Base-by-base conservation (phyloP, 2,329 filamentous ascomycete species). In the Leptographium flavum region DNA sequence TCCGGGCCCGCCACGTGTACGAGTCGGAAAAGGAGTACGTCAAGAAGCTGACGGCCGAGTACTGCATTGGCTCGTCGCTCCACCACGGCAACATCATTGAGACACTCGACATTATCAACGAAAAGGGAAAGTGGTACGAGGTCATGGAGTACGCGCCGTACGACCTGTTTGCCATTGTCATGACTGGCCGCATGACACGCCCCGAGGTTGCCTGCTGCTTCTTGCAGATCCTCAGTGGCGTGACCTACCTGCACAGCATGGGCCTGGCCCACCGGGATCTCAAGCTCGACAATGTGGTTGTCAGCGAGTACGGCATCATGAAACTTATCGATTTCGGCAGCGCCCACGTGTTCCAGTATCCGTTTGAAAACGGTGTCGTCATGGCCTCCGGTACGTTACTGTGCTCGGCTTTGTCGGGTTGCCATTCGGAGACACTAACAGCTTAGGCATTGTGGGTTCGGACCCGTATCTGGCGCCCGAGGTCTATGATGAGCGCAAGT, bases 271-370 rank as follows among this genome's bases (percentile, higher is more conserved):
- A 98, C 64, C 79, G 92, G 38, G 92, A 98, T 68, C 59, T 98
- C 56, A 98, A 98, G 65, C 66, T 98, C 55, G 92, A 98, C 66
- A 98, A 98, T 55, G 92, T 98, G 19, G 92, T 98, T 25, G 88
- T 98, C 48, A 96, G 88, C 58, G 85, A 94, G 58, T 78, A 83
- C 57, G 92, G 92, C 2, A 96, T 98, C 55, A 94, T 98, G 87
- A 98, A 98, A 64, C 84, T 98, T 52, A 98, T 98, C 57, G 92
- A 98, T 62, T 98, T 98, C 63, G 92, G 92, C 23, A 96, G 88
- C 65, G 90, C 92, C 1, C 88, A 92, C 53, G 90, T 98, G 35
- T 98, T 94, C 67, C 81, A 85, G 56, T 98, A 98, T 69, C 92
- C 92, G 0, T 96, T 98, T 57, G 92, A 98, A 64, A 87, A 81